Evolutionary conservation across 1,139 yeast genomes (phyloP).

Genomic region (Candida pseudoviswanathii): DNA sequence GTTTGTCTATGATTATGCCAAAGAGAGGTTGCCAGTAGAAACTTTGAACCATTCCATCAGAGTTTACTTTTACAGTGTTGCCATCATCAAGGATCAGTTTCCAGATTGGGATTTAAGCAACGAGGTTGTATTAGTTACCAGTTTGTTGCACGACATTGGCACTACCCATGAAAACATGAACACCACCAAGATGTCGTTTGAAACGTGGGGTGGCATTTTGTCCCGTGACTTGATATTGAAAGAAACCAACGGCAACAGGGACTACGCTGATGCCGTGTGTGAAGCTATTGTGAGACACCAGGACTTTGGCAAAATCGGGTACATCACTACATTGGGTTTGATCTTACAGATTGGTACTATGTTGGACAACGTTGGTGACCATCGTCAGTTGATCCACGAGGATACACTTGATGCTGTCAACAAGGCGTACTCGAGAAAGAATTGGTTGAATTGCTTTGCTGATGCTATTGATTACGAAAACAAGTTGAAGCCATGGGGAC

Average conservation of each 20-base stretch:
- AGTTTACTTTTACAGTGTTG: slow-evolving; percentile 34
- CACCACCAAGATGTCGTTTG: slow-evolving; percentile 41
- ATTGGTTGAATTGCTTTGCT: slow-evolving; percentile 40
- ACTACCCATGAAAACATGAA: slow-evolving; percentile 38
- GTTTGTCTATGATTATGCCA: slow-evolving; percentile 27
- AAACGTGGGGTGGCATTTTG: slow-evolving; percentile 39
- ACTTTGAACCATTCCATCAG: slow-evolving; percentile 37
- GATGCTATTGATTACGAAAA: slow-evolving; percentile 38
- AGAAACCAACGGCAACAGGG: slow-evolving; percentile 25
- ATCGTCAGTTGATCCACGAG: slow-evolving; percentile 32
- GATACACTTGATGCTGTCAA: slow-evolving; percentile 35
- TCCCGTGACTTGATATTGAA: slow-evolving; percentile 31
- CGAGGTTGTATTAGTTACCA: slow-evolving; percentile 34
- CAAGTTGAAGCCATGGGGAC: slow-evolving; percentile 37
- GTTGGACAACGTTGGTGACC: slow-evolving; percentile 39
- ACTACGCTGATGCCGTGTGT: slow-evolving; percentile 40
- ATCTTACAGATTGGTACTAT: slow-evolving; percentile 39
- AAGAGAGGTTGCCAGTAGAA: slow-evolving; percentile 25
- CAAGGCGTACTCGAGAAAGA: slow-evolving; percentile 29
- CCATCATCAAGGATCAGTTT: slow-evolving; percentile 40
- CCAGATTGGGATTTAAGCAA: slow-evolving; percentile 36
- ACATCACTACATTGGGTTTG: slow-evolving; percentile 39
- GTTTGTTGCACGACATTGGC: slow-evolving; percentile 41
- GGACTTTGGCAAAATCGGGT: slow-evolving; percentile 38
- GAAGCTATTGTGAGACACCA: slow-evolving; percentile 44